Percentiles rank a stretch among this genome's conserved stretches.
Evolutionary conservation across 2,329 filamentous ascomycete species (phyloP).

Genomic region (Botrytis aclada): DNA sequence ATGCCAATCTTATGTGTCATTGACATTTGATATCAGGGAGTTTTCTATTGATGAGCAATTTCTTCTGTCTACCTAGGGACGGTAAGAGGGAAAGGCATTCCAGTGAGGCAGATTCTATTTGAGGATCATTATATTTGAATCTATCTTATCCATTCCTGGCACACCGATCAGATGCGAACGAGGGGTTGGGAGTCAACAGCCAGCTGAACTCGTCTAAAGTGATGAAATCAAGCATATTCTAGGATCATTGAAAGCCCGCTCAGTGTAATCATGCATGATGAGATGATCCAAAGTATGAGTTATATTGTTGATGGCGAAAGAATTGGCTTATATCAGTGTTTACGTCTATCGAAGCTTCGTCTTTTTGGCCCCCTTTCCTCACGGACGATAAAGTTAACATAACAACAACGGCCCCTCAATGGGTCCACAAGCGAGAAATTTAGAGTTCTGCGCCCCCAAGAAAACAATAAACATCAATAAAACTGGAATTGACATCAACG

Average conservation of each 20-base stretch:
- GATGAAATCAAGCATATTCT: conserved; percentile 7
- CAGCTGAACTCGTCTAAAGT: conserved; percentile 9
- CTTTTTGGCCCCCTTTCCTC: conserved; percentile 7
- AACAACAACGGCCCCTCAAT: conserved; percentile 14
- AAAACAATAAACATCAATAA: conserved; percentile 5
- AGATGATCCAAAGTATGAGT: not conserved
- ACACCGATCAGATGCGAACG: conserved; percentile 10
- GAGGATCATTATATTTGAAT: not conserved
- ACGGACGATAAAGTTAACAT: not conserved
- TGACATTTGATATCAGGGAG: conserved; percentile 9
- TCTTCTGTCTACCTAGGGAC: not conserved
- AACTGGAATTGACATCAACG: not conserved
- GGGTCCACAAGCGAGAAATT: conserved; percentile 16
- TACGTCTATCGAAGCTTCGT: not conserved
- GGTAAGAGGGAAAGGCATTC: conserved; percentile 14
- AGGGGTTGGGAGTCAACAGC: conserved; percentile 6
- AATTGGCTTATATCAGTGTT: not conserved
- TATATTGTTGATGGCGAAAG: not conserved
- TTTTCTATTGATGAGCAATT: conserved; percentile 4
- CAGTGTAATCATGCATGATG: conserved; percentile 11
- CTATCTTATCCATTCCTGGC: conserved; percentile 2
- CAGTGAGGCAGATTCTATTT: conserved; percentile 13
- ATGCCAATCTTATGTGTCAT: conserved; percentile 18
- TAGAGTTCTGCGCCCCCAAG: conserved; percentile 12
- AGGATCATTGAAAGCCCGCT: conserved; percentile 8